Evolutionary conservation across 805 yeast genomes (phyloP).

Genomic region (Starmerella stigmatis): DNA sequence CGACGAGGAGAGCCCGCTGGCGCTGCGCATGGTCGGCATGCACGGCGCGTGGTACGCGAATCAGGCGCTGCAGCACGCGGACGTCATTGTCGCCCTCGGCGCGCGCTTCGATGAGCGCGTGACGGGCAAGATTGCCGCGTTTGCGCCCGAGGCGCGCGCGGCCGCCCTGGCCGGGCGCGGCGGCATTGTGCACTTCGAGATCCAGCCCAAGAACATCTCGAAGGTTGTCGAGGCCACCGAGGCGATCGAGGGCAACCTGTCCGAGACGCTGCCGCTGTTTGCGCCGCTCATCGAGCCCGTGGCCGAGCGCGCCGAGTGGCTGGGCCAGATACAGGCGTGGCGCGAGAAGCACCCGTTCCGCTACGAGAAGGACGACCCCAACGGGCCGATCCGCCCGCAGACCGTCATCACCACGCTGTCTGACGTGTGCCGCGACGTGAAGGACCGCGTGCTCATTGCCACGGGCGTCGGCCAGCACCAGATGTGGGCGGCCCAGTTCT

Average conservation of each 20-base stretch:
- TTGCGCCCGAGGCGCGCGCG: conserved; percentile 85
- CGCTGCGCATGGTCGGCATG: conserved; percentile 96
- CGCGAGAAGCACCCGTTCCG: conserved; percentile 75
- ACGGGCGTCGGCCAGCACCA: conserved; percentile 99
- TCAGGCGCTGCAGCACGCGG: conserved; percentile 87
- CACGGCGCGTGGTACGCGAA: conserved; percentile 96
- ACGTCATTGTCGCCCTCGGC: conserved; percentile 85
- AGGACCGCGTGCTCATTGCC: conserved; percentile 73
- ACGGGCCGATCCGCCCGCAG: conserved; percentile 70
- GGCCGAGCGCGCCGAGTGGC: conserved; percentile 66
- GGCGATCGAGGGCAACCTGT: conserved; percentile 94
- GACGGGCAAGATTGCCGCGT: conserved; percentile 71
- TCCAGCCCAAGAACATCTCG: conserved; percentile 92
- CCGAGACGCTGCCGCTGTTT: conserved; percentile 60
- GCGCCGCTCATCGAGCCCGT: conserved; percentile 61
- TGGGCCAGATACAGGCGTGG: conserved; percentile 64
- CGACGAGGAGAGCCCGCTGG: conserved; percentile 82
- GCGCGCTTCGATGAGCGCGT: conserved; percentile 99
- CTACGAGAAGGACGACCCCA: conserved; percentile 62
- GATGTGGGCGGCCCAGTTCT: conserved; percentile 99
- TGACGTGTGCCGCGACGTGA: conserved; percentile 50
- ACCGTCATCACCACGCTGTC: conserved; percentile 74
- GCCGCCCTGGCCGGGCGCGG: conserved; percentile 87
- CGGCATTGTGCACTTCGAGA: conserved; percentile 94
- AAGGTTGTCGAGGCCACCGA: conserved; percentile 90